Conservation (phyloP, 805 yeast species). For the Myxozyma neglecta region DNA sequence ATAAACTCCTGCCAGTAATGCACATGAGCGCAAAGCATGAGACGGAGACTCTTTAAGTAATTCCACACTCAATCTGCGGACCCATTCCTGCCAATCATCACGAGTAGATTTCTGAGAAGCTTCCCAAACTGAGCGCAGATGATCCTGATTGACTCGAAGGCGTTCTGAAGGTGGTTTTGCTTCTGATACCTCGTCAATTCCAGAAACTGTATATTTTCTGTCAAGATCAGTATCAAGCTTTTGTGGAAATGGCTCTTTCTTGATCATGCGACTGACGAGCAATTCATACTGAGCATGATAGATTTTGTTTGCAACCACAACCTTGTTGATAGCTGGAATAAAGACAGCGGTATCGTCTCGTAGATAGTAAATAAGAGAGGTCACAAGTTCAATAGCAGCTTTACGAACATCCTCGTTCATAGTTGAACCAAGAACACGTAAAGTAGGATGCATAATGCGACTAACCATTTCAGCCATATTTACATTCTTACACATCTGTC, state of each 20-base stretch:
- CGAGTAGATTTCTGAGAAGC: constrained; percentile 82
- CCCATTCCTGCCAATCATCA: constrained; percentile 99
- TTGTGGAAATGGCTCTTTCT: constrained; percentile 84
- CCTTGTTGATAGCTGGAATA: constrained; percentile 75
- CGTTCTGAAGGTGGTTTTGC: constrained; percentile 71
- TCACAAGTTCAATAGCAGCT: constrained; percentile 72
- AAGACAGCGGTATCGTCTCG: constrained; percentile 83
- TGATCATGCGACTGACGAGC: constrained; percentile 70
- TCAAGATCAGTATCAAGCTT: constrained; percentile 59
- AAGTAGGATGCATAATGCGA: constrained; percentile 80
- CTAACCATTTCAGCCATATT: constrained; percentile 85
- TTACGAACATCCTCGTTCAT: constrained; percentile 59
- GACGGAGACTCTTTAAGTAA: constrained; percentile 89
- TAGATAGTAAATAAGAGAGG: constrained; percentile 72
- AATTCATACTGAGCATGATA: constrained; percentile 77
- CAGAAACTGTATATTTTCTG: constrained; percentile 52
- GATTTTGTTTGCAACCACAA: constrained; percentile 55
- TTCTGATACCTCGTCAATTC: constrained; percentile 53
- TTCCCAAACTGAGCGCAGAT: constrained; percentile 84
- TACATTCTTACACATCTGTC: constrained; percentile 72
- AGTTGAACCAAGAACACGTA: constrained; percentile 57
- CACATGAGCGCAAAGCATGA: constrained; percentile 90
- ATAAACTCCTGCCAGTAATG: constrained; percentile 81
- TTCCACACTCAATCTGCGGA: constrained; percentile 80
- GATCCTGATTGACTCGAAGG: constrained; percentile 65